Evolutionary conservation across 2,329 filamentous ascomycete genomes (phyloP).

Genomic region (Sphaerulina musiva): DNA sequence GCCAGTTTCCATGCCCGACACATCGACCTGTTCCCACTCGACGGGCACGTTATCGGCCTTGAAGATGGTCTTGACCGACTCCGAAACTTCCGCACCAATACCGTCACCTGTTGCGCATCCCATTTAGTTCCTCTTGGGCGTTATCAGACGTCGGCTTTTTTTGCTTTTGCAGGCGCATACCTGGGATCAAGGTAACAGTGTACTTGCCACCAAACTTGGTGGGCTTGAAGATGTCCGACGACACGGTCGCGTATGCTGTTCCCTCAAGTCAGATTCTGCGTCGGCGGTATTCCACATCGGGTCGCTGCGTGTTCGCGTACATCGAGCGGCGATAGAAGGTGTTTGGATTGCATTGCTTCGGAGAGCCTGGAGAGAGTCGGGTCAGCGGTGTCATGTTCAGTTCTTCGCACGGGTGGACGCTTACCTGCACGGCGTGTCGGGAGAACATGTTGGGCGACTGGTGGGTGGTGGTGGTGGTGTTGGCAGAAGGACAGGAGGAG

Average conservation of each 20-base stretch:
- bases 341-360: constrained; percentile 48
- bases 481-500: no score
- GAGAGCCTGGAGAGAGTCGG: constrained; percentile 42
- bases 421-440: constrained; percentile 24
- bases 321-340: constrained; percentile 49
- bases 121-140: constrained; percentile 11
- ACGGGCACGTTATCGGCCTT: constrained; percentile 98
- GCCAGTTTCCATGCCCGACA: constrained; percentile 80
- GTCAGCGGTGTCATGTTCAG: constrained; percentile 21
- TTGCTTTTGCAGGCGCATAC: constrained; percentile 43
- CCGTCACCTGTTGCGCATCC: constrained; percentile 59
- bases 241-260: constrained; percentile 66
- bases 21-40: constrained; percentile 97
- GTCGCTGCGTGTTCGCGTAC: constrained; percentile 38
- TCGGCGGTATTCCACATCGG: constrained; percentile 9
- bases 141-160: constrained; percentile 12
- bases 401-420: constrained; percentile 3
- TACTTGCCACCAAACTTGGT: constrained; percentile 99
- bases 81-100: constrained; percentile 95
- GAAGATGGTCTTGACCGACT: constrained; percentile 98
- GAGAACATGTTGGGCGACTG: constrained; percentile 20
- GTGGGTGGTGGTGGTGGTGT: background rate
- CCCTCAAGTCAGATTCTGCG: constrained; percentile 16
- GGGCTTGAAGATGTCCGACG: constrained; percentile 97
- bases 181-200: constrained; percentile 96